Evolutionary conservation across 1,284 basidiomycete genomes (phyloP).

Genomic region (Tilletia indica): DNA sequence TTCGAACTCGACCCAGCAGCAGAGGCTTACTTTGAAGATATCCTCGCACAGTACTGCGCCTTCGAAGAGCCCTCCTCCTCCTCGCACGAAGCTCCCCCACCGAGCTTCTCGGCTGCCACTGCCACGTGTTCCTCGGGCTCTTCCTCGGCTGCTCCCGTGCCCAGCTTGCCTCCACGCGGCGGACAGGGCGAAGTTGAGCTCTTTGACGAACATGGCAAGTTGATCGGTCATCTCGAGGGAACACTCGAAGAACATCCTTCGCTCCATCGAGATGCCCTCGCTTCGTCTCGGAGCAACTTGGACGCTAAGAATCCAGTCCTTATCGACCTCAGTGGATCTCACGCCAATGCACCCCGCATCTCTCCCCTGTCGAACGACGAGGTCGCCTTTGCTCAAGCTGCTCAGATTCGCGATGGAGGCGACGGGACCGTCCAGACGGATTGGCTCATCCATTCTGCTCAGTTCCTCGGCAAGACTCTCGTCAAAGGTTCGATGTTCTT

Average conservation of each 20-base stretch:
- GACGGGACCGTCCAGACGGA: slow-evolving; percentile 31
- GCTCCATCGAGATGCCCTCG: not conserved
- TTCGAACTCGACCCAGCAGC: not conserved
- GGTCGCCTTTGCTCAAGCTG: no score
- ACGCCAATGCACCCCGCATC: slow-evolving; percentile 20
- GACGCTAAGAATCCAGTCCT: slow-evolving; percentile 38
- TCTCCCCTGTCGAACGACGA: not conserved
- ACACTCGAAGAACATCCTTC: not conserved
- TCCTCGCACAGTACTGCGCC: slow-evolving; percentile 16
- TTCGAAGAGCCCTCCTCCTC: slow-evolving; percentile 6
- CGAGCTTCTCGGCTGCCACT: not conserved
- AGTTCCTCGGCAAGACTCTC: slow-evolving; percentile 46
- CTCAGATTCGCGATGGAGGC: slow-evolving; percentile 6
- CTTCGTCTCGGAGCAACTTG: not conserved
- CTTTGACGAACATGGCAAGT: slow-evolving; percentile 41
- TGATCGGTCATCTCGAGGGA: slow-evolving; percentile 13
- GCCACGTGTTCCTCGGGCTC: not conserved
- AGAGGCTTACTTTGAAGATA: slow-evolving; percentile 13
- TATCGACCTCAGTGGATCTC: slow-evolving; percentile 25
- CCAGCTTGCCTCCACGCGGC: slow-evolving; percentile 27
- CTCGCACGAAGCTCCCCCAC: not conserved
- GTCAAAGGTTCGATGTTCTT: slow-evolving; percentile 46
- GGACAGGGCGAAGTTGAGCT: slow-evolving; percentile 32
- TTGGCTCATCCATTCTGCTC: slow-evolving; percentile 42
- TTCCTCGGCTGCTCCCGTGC: slow-evolving; percentile 30